Evolutionary conservation across 441 rosid species (phyloP), one percentile per base, ranked within the genome.

Genomic region (Populus hybrid): DNA sequence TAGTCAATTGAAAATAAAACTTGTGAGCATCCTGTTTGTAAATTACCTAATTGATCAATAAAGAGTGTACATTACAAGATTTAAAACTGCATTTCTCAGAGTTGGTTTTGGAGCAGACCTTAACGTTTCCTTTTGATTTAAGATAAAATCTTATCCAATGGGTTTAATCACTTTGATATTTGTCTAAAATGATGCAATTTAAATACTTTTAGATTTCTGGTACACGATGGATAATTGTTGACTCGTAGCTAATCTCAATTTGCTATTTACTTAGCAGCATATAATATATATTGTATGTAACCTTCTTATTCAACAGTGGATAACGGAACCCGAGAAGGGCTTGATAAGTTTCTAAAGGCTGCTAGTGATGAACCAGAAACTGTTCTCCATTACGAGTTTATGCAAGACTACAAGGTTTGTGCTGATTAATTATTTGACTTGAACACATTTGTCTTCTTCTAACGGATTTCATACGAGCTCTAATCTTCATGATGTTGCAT

Each of bases 321-420:
- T 86, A 95, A 93, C 82, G 99, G 98, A 84, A 92, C 94, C 75
- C 91, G 98, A 77, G 94, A 91, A 84, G 99, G 99, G 72, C 91
- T 95, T 63, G 98, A 92, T 86, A 95, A 93, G 82, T 95, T 95
- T 86, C 84, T 93, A 66, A 92, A 91, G 76, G 98, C 94, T 36
- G 97, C 99, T 77, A 95, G 97, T 86, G 85, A 84, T 79, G 96
- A 92, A 72, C 98, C 98, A 36, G 96, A 93, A 82, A 93, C 97
- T 14, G 99, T 95, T 85, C 92, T 93, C 67, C 98, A 93, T 80
- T 95, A 95, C 23, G 99, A 95, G 88, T 95, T 93, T 84, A 95
- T 95, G 99, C 99, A 95, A 88, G 99, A 95, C 84, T 95, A 93
- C 87, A 95, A 95, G 99, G 98, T 93, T 83, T 76, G 64, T 80